Base-by-base conservation (phyloP, 768 basidiomycete genomes). In the Pholiota microspora region DNA sequence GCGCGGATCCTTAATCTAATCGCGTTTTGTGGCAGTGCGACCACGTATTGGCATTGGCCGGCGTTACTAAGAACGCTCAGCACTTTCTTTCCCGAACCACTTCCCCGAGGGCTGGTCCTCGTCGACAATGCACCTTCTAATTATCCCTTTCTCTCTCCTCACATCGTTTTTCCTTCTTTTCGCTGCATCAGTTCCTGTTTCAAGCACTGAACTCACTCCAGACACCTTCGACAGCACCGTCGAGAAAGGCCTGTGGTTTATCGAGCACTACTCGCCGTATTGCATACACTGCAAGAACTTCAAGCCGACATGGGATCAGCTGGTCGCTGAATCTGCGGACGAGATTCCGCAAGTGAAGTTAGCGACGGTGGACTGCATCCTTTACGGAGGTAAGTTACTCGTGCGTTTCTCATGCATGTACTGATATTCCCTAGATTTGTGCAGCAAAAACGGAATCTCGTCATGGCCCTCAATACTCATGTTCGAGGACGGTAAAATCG, bases 261-360 rank as follows among this genome's bases (percentile, higher is more conserved):
- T 96, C 46, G 93, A 96, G 62, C 88, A 90, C 68, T 97, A 83
- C 67, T 94, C 91, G 0, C 94, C 94, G 0, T 87, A 85, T 64
- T 97, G 94, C 62, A 66, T 69, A 3, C 94, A 96, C 65, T 97
- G 94, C 69, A 76, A 78, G 28, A 67, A 72, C 0, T 96, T 97
- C 61, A 85, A 83, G 8, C 88, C 94, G 0, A 92, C 86, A 24
- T 97, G 94, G 93, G 75, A 84, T 38, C 70, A 84, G 45, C 74
- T 96, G 6, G 83, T 82, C 5, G 69, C 73, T 13, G 75, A 83
- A 28, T 76, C 75, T 25, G 72, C 77, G 70, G 73, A 63, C 56
- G 79, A 76, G 69, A 69, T 69, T 13, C 82, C 71, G 0, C 67
- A 74, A 7, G 77, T 94, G 9, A 78, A 80, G 32, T 74, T 94